Conservation (phyloP, 2,329 filamentous ascomycete species). For the Penicillium olsonii region DNA sequence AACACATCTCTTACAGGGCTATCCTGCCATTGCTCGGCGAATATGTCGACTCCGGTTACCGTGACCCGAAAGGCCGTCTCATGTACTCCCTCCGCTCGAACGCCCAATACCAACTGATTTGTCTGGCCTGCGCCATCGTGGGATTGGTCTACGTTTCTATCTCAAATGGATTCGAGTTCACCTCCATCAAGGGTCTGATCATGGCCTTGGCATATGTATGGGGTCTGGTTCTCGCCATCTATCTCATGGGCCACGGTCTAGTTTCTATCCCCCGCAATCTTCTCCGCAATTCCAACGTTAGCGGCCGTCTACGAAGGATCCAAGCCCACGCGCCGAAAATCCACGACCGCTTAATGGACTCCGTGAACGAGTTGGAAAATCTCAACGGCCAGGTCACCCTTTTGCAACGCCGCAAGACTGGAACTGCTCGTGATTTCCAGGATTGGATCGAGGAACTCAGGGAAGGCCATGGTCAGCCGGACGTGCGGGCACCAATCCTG, state of each 20-base stretch:
- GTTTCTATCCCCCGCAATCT: conserved; percentile 85
- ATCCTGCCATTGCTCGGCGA: conserved; percentile 92
- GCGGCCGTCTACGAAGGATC: conserved; percentile 70
- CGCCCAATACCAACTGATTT: conserved; percentile 81
- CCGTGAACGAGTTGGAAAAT: conserved; percentile 75
- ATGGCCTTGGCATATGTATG: conserved; percentile 96
- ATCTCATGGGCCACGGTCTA: conserved; percentile 95
- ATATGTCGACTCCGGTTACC: conserved; percentile 91
- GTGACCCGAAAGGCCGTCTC: conserved; percentile 77
- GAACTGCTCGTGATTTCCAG: conserved; percentile 71
- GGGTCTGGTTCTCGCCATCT: conserved; percentile 88
- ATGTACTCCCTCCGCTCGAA: conserved; percentile 85
- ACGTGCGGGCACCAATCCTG: conserved; percentile 50
- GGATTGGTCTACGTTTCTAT: conserved; percentile 83
- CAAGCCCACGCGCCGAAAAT: conserved; percentile 77
- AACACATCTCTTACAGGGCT: conserved; percentile 58
- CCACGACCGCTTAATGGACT: conserved; percentile 85
- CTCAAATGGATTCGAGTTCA: conserved; percentile 70
- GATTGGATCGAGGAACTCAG: conserved; percentile 96
- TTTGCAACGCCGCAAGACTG: conserved; percentile 77
- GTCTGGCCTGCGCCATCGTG: conserved; percentile 68
- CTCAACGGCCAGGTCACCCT: conserved; percentile 79
- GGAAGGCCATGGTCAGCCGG: conserved; percentile 71
- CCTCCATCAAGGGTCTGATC: conserved; percentile 75
- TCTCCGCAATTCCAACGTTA: conserved; percentile 76